Evolutionary conservation across 208 protist genomes (phyloP), one percentile per base, ranked within the genome.

Genomic region (Trypanosoma cruzi): DNA sequence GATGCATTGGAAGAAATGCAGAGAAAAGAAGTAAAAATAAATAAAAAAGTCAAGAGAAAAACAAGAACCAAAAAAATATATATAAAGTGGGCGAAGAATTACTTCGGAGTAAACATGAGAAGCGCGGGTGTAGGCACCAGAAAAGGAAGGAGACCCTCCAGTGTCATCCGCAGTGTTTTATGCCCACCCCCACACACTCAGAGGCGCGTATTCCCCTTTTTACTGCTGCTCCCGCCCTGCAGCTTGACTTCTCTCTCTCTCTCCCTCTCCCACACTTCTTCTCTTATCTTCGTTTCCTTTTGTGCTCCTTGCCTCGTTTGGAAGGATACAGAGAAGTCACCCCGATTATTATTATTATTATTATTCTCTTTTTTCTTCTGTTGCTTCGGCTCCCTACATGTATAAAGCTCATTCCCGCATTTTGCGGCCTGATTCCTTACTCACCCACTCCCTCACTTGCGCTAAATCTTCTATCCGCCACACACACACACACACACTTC

Each of bases 211-310:
- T n/a, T n/a, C n/a, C n/a, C n/a, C n/a, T n/a, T n/a, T n/a, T n/a
- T n/a, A n/a, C n/a, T n/a, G n/a, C n/a, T n/a, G n/a, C n/a, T n/a
- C n/a, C n/a, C n/a, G n/a, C 8, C 48, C 28, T 24, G 34, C 16
- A 11, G 28, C 37, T 44, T 53, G 6, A 11, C 7, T 56, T 26
- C 29, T 24, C 4, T 40, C 40, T 2, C 44, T 55, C 37, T 59
- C 36, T 62, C 34, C n/a, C 53, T 44, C 53, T 64, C 29, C n/a
- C 28, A 44, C 55, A 6, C 53, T 48, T 64, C 0, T 72, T 13
- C 53, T 48, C 57, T 5, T 72, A 36, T 64, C 24, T 48, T 64
- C 32, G 11, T 50, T 64, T 48, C 24, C 31, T 56, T 61, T n/a
- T 50, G 4, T 50, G 7, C 46, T 22, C 4, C 3, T 22, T 50